Evolutionary conservation across 352 stramenopile species (phyloP).

Genomic region (Phytophthora pistaciae): DNA sequence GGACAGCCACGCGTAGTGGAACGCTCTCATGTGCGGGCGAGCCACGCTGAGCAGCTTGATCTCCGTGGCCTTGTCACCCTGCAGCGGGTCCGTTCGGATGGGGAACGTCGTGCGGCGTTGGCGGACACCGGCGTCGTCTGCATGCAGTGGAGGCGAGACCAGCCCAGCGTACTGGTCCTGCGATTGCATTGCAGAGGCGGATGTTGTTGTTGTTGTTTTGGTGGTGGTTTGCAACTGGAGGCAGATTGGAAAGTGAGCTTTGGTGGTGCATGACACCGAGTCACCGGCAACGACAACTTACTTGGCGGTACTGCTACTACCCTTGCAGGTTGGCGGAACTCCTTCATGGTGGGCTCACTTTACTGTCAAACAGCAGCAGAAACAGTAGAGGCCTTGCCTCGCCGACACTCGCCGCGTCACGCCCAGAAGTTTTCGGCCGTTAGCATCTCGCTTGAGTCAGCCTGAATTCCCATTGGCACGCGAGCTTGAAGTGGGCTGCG

Average conservation of each 20-base stretch:
- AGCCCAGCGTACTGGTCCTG: slow-evolving; percentile 26
- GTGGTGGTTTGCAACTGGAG: background rate
- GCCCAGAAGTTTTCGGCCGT: slow-evolving; percentile 1
- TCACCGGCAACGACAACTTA: background rate
- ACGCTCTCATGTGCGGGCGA: slow-evolving; percentile 93
- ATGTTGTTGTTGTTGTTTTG: slow-evolving; percentile 1
- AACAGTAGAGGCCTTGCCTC: background rate
- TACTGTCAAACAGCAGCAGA: background rate
- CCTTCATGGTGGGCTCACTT: background rate
- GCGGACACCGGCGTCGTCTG: slow-evolving; percentile 43
- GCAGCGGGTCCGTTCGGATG: slow-evolving; percentile 44
- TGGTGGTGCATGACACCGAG: background rate
- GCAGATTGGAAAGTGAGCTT: slow-evolving; percentile 39
- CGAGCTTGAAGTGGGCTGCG: background rate
- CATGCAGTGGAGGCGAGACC: slow-evolving; percentile 30
- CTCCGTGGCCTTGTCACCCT: slow-evolving; percentile 44
- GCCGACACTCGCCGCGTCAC: slow-evolving; percentile 28
- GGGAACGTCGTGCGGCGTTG: slow-evolving; percentile 56
- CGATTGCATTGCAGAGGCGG: slow-evolving; percentile 17
- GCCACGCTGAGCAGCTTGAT: slow-evolving; percentile 41
- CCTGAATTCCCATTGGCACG: slow-evolving; percentile 14
- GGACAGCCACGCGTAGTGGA: slow-evolving; percentile 93
- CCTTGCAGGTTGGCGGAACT: background rate
- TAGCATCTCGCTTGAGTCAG: slow-evolving; percentile 17
- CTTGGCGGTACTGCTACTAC: background rate